These are phyloP conservation scores for Aegilops longissima DNA, from an alignment of 176 grass and related monocot genomes.

Conservation along the genomic window DNA sequence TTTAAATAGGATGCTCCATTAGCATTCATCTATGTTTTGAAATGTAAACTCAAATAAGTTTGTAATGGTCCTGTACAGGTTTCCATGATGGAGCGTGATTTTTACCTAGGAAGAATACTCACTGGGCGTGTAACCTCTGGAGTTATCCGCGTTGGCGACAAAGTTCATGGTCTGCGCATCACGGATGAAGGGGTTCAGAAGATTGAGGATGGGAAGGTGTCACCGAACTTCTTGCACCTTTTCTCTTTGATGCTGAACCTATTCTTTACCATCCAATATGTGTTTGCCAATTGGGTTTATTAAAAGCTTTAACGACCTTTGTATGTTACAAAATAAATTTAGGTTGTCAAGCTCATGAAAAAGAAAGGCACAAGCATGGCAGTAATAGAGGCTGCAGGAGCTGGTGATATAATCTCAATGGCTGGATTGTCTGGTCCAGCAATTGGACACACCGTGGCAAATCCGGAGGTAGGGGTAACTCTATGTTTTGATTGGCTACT, in stretches of 20 bases:
- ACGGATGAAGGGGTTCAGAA: constrained; percentile 79
- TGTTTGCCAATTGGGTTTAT: constrained; percentile 21
- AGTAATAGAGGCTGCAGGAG: constrained; percentile 77
- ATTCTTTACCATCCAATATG: constrained; percentile 17
- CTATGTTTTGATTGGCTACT: constrained; percentile 19
- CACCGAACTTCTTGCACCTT: constrained; percentile 1
- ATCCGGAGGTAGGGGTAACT: constrained; percentile 63
- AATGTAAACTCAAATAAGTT: not conserved
- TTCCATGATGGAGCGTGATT: constrained; percentile 99
- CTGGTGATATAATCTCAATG: constrained; percentile 98
- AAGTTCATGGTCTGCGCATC: constrained; percentile 77
- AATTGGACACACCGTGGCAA: constrained; percentile 97
- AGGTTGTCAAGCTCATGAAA: constrained; percentile 99
- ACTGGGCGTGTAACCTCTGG: constrained; percentile 89
- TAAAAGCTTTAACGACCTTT: constrained; percentile 18
- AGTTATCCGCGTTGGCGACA: constrained; percentile 76
- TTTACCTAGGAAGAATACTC: constrained; percentile 97
- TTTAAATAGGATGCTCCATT: not conserved
- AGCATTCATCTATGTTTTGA: constrained; percentile 19
- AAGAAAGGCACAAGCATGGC: constrained; percentile 92
- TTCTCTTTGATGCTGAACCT: not conserved
- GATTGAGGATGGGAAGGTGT: constrained; percentile 96
- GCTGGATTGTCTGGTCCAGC: constrained; percentile 89
- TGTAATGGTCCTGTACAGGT: constrained; percentile 55
- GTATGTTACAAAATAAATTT: constrained; percentile 34